These are phyloP conservation scores for Globisporangium paroecandrum DNA, from an alignment of 352 stramenopile species.

Conservation along the genomic window DNA sequence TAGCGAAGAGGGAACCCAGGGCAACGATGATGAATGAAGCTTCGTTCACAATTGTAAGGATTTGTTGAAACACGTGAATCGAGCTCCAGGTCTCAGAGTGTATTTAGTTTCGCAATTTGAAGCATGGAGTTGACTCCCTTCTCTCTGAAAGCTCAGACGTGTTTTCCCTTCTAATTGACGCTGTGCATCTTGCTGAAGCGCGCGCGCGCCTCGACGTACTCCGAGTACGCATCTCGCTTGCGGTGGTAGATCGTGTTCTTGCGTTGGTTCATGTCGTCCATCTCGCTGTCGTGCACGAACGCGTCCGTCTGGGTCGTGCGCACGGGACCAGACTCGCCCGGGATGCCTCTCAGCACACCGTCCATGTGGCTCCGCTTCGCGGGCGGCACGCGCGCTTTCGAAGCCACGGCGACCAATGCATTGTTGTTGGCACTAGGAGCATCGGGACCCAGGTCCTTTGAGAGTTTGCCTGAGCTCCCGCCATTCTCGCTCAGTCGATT, in stretches of 20 bases:
- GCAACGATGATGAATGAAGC: neutral
- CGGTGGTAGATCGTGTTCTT: constrained; percentile 74
- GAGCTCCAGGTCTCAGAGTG: neutral
- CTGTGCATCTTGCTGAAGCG: constrained; percentile 90
- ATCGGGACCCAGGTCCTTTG: neutral
- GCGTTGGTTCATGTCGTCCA: constrained; percentile 71
- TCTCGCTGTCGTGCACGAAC: constrained; percentile 68
- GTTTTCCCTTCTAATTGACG: constrained; percentile 44
- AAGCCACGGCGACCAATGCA: constrained; percentile 12
- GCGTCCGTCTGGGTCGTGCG: constrained; percentile 45
- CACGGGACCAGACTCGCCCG: constrained; percentile 25
- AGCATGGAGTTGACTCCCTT: neutral
- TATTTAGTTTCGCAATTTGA: neutral
- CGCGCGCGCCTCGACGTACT: constrained; percentile 84
- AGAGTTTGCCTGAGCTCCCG: constrained; percentile 21
- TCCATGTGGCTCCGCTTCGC: constrained; percentile 82
- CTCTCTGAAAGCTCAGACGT: neutral
- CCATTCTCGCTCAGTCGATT: constrained; percentile 38
- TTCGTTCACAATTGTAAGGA: neutral
- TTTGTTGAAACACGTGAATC: neutral
- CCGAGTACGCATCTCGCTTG: constrained; percentile 84
- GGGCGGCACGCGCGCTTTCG: constrained; percentile 40
- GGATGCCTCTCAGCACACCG: constrained; percentile 60
- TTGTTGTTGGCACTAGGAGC: constrained; percentile 15
- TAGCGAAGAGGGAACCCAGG: neutral